A percentile compares a stretch with the other conserved stretches of the same genome.
Evolutionary conservation across 805 yeast genomes (phyloP).

Genomic region (Kuraishia ogatae): DNA sequence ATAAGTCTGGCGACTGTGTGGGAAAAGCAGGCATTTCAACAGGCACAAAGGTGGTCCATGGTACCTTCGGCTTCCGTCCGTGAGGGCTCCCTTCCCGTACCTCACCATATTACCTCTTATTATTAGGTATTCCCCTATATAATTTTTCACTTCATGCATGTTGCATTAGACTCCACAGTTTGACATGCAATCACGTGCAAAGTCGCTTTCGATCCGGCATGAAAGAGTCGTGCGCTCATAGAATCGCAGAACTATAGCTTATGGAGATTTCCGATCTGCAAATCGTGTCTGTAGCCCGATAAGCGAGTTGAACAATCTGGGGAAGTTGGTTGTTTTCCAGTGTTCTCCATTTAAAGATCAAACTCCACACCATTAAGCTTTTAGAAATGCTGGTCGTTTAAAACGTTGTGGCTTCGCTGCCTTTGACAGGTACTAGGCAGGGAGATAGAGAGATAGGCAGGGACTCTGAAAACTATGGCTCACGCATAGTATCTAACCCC

Average conservation of each 20-base stretch:
- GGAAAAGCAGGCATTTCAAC: neutral
- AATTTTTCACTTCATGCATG: neutral
- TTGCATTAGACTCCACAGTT: neutral
- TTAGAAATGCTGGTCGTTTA: neutral
- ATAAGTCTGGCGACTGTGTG: neutral
- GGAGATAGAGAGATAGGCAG: neutral
- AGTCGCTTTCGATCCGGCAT: neutral
- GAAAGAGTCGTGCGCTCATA: neutral
- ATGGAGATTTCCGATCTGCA: neutral
- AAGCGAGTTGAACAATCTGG: neutral
- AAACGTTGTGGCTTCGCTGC: neutral
- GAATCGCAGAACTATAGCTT: neutral
- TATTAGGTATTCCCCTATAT: neutral
- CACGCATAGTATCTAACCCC: neutral
- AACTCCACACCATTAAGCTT: neutral
- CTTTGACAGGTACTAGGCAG: neutral
- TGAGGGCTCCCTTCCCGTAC: neutral
- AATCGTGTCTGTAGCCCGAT: neutral
- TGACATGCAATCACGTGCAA: neutral
- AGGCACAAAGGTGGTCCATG: too few species aligned
- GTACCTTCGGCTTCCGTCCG: neutral
- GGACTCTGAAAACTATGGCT: neutral
- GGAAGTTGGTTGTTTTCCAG: neutral
- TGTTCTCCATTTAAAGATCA: neutral
- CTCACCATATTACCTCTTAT: neutral